Evolutionary conservation across 768 basidiomycete genomes (phyloP).

Genomic region (Rhizopogon roseolus): DNA sequence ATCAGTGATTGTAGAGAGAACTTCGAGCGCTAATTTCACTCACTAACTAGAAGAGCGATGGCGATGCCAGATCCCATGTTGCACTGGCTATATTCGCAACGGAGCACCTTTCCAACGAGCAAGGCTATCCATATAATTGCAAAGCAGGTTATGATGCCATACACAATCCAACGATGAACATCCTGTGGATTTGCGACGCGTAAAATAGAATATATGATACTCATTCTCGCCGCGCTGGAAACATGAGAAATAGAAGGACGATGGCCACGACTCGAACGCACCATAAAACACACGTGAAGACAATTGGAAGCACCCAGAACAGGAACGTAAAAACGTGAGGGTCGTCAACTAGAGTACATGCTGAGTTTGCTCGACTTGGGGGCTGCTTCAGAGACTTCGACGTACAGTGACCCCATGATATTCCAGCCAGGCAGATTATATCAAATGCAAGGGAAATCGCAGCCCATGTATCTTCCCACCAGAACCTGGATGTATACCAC

Average conservation of each 20-base stretch:
- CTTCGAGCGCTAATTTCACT: slow-evolving; percentile 1
- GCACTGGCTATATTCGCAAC: slow-evolving; percentile 7
- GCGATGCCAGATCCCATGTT: not conserved
- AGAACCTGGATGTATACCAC: slow-evolving; percentile 12
- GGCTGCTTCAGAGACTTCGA: not conserved
- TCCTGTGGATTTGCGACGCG: slow-evolving; percentile 13
- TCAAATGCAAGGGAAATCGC: slow-evolving; percentile 17
- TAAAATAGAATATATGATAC: slow-evolving; percentile 20
- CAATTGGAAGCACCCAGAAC: slow-evolving; percentile 15
- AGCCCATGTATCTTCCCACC: slow-evolving; percentile 26
- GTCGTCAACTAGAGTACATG: not conserved
- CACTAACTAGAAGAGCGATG: slow-evolving; percentile 21
- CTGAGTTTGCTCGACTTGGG: not conserved
- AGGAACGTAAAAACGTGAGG: not conserved
- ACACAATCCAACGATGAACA: slow-evolving; percentile 8
- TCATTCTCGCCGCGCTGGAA: slow-evolving; percentile 21
- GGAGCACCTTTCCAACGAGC: slow-evolving; percentile 11
- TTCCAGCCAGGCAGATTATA: slow-evolving; percentile 11
- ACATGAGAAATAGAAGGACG: not conserved
- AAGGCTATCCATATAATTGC: slow-evolving; percentile 10
- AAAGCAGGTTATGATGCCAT: slow-evolving; percentile 14
- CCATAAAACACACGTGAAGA: slow-evolving; percentile 17
- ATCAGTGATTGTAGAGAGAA: not conserved
- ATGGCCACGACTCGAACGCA: slow-evolving; percentile 5
- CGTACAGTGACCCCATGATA: slow-evolving; percentile 18